Conservation (phyloP, 441 rosid species). For the Erodium moschatum region DNA sequence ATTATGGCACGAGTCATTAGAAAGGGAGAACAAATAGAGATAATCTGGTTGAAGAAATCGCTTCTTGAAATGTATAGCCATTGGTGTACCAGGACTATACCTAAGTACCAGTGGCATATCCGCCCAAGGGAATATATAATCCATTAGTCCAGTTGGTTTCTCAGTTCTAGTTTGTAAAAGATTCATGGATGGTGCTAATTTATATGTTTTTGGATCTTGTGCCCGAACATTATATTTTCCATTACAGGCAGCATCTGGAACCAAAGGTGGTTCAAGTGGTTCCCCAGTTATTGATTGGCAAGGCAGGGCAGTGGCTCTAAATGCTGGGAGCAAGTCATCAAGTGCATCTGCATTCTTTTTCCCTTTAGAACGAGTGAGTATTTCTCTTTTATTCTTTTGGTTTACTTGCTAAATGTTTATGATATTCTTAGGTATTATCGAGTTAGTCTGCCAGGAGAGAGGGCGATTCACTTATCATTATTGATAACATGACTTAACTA, state of each 20-base stretch:
- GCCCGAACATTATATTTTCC: constrained; percentile 7
- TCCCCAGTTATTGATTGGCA: constrained; percentile 94
- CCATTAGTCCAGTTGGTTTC: background rate
- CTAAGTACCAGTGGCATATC: background rate
- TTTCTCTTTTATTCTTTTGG: constrained; percentile 13
- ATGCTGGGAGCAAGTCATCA: constrained; percentile 88
- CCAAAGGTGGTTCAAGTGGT: constrained; percentile 98
- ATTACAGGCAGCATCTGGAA: constrained; percentile 90
- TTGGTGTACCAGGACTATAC: background rate
- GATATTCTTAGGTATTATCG: constrained; percentile 11
- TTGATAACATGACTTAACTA: background rate
- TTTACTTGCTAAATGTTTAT: constrained; percentile 11
- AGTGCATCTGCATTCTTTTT: constrained; percentile 86
- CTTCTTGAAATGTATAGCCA: background rate
- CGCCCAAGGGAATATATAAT: background rate
- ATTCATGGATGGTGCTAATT: constrained; percentile 1
- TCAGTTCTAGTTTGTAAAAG: background rate
- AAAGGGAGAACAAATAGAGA: no score
- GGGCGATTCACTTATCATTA: background rate
- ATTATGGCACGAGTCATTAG: no score
- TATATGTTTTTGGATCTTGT: constrained; percentile 1
- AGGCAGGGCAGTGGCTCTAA: constrained; percentile 94
- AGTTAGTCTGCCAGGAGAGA: background rate
- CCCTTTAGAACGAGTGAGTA: constrained; percentile 74
- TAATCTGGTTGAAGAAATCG: background rate